Evolutionary conservation across 2,329 filamentous ascomycete species (phyloP).

Genomic region (Aspergillus tamarii): DNA sequence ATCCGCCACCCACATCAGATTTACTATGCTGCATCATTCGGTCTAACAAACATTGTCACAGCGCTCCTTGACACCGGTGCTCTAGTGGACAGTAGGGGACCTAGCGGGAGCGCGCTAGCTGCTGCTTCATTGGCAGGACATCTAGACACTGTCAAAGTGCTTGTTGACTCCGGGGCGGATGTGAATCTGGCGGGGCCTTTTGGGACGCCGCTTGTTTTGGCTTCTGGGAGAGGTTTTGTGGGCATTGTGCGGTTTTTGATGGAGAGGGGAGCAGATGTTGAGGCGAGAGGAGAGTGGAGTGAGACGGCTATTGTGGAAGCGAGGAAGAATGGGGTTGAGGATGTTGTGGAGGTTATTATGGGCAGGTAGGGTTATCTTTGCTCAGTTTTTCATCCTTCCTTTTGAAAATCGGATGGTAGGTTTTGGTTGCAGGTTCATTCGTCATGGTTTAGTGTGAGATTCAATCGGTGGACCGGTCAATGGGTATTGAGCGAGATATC

Average conservation of each 20-base stretch:
- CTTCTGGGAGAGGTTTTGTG: background rate
- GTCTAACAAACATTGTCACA: background rate
- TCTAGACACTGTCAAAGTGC: background rate
- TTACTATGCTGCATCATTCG: constrained; percentile 5
- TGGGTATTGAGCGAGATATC: background rate
- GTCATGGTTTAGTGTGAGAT: background rate
- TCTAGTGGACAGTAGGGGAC: background rate
- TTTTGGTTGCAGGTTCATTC: background rate
- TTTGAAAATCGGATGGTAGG: background rate
- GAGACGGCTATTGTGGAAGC: background rate
- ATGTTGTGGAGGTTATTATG: background rate
- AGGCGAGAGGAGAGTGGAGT: background rate
- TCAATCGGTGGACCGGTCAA: background rate
- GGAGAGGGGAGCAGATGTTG: background rate
- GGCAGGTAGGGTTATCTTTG: background rate
- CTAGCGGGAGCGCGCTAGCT: background rate
- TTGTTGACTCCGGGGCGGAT: constrained; percentile 1
- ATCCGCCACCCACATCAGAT: background rate
- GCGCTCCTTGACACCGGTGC: background rate
- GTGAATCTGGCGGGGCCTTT: background rate
- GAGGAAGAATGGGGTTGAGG: background rate
- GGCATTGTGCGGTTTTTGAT: background rate
- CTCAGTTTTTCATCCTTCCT: background rate
- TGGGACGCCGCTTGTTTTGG: background rate
- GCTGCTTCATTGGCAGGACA: constrained; percentile 1